These are phyloP conservation scores for Phytophthora aleatoria DNA, from an alignment of 352 stramenopile species.

Conservation along the genomic window DNA sequence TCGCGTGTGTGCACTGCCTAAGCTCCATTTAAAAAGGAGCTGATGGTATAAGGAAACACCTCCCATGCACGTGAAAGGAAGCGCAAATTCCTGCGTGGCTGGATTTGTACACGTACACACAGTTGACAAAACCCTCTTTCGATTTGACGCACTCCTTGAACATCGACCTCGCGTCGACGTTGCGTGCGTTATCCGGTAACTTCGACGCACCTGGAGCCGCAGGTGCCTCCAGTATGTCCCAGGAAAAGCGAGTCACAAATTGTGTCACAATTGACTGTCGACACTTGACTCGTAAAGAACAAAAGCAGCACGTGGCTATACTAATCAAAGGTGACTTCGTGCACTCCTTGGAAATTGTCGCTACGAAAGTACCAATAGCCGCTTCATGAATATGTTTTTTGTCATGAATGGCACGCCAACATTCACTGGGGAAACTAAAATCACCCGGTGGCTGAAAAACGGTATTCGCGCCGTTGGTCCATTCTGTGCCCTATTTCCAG, in stretches of 20 bases:
- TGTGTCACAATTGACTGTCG: not conserved
- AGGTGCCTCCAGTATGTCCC: conserved; percentile 3
- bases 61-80: too few species aligned
- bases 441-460: not conserved
- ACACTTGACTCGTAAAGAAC: not conserved
- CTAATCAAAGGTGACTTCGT: too few species aligned
- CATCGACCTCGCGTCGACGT: not conserved
- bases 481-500: conserved; percentile 12
- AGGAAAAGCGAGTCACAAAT: not conserved
- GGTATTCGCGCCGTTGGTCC: not conserved
- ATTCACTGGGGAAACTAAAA: too few species aligned
- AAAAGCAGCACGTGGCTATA: too few species aligned
- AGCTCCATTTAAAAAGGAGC: too few species aligned
- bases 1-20: too few species aligned
- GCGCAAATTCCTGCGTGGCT: not conserved
- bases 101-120: not conserved
- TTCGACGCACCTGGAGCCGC: not conserved
- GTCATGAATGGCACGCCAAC: too few species aligned
- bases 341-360: too few species aligned
- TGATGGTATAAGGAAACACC: too few species aligned
- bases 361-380: too few species aligned
- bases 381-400: too few species aligned
- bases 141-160: conserved; percentile 17
- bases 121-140: conserved; percentile 1
- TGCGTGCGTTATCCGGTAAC: too few species aligned